A percentile compares a stretch with the other conserved stretches of the same genome.
phyloP scores from a whole-genome alignment of 2,329 filamentous ascomycete genomes.

The Hypoxylon sp. region DNA sequence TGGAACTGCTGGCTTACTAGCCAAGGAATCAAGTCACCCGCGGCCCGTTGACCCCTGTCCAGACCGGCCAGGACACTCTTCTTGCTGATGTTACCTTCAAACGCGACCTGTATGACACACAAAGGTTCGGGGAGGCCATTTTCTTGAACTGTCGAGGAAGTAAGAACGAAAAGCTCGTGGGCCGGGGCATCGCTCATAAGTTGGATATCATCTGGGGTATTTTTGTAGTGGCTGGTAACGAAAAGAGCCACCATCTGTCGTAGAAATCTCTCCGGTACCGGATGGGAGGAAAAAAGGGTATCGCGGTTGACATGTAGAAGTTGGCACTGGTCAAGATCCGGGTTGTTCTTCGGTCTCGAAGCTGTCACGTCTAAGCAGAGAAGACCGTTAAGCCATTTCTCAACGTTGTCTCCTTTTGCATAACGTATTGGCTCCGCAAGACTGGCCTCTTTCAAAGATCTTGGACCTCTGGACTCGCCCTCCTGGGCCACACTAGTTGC shows the following conservation, averaged over 20 bases:
- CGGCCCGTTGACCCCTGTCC: slow-evolving; percentile 85
- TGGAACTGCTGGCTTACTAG: slow-evolving; percentile 98
- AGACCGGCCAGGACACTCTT: slow-evolving; percentile 91
- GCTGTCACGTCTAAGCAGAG: slow-evolving; percentile 93
- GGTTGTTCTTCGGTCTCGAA: slow-evolving; percentile 75
- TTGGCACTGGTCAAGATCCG: slow-evolving; percentile 90
- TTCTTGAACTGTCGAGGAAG: slow-evolving; percentile 81
- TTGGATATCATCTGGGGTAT: slow-evolving; percentile 96
- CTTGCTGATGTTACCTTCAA: slow-evolving; percentile 94
- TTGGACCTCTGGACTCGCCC: slow-evolving; percentile 74
- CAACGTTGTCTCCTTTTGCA: slow-evolving; percentile 85
- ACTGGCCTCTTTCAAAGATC: slow-evolving; percentile 89
- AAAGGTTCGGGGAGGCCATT: slow-evolving; percentile 88
- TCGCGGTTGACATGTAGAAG: slow-evolving; percentile 94
- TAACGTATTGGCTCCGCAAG: slow-evolving; percentile 95
- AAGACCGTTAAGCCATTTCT: slow-evolving; percentile 95
- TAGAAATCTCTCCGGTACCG: slow-evolving; percentile 94
- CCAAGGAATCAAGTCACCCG: slow-evolving; percentile 96
- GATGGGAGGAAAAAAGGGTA: slow-evolving; percentile 97
- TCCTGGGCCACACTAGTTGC: slow-evolving; percentile 51
- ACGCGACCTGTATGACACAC: slow-evolving; percentile 90
- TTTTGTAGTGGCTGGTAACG: slow-evolving; percentile 96
- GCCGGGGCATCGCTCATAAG: slow-evolving; percentile 98
- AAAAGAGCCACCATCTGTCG: slow-evolving; percentile 99
- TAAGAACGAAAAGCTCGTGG: slow-evolving; percentile 93